These are phyloP conservation scores for Trichoderma guizhouense DNA, from an alignment of 2,329 filamentous ascomycete genomes.

Conservation along the genomic window DNA sequence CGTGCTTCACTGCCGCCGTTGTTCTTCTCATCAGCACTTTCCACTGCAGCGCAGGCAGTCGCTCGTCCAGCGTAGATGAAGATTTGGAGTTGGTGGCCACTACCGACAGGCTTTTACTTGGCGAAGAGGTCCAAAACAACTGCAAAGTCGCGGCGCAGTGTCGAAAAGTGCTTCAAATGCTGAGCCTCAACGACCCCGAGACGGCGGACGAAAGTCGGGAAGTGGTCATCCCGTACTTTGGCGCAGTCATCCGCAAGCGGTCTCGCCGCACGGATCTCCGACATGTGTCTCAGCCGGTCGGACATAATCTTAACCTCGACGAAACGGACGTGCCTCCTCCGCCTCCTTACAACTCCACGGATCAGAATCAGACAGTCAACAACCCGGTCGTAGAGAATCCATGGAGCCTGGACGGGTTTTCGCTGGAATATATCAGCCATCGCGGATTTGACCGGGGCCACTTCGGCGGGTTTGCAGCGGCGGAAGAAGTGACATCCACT, in stretches of 20 bases:
- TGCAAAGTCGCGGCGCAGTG: conserved; percentile 23
- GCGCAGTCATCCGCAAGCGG: conserved; percentile 19
- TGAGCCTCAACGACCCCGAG: background rate
- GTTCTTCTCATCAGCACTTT: conserved; percentile 38
- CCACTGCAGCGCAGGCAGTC: background rate
- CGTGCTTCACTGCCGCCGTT: conserved; percentile 43
- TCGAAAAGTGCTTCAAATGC: conserved; percentile 16
- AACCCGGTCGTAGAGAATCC: conserved; percentile 9
- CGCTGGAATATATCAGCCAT: background rate
- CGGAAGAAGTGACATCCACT: background rate
- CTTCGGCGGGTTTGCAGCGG: conserved; percentile 1
- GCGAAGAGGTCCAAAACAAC: conserved; percentile 3
- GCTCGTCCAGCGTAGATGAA: background rate
- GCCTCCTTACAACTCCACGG: background rate
- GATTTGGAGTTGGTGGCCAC: conserved; percentile 10
- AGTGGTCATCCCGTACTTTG: conserved; percentile 18
- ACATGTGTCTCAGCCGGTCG: background rate
- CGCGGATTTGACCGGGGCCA: conserved; percentile 5
- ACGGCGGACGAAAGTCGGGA: background rate
- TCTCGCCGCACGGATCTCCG: background rate
- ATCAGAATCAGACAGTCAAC: background rate
- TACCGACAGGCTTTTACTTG: conserved; percentile 12
- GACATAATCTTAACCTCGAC: background rate
- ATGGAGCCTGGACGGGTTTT: conserved; percentile 4
- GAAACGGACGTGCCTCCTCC: background rate